phyloP scores from a whole-genome alignment of 192 early-diverging fungal genomes.

The Haplosporangium gracile region DNA sequence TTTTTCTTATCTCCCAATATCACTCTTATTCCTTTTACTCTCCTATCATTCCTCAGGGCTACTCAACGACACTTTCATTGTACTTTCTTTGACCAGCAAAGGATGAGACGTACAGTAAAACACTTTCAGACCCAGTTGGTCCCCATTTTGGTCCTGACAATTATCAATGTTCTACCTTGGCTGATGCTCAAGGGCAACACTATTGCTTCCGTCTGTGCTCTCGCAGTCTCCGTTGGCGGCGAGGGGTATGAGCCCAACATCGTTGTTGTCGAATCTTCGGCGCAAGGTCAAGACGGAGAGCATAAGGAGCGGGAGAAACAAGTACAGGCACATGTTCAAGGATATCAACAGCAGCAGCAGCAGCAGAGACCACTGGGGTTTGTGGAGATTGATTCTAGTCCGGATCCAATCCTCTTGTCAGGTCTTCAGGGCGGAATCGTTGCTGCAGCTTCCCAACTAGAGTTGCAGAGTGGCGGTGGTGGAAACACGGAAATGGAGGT shows the following conservation, averaged over 20 bases:
- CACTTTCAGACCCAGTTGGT: background rate
- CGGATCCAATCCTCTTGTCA: background rate
- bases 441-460: background rate
- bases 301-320: background rate
- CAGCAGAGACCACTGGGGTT: background rate
- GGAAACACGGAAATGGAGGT: background rate
- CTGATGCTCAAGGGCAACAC: slow-evolving; percentile 43
- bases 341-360: background rate
- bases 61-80: background rate
- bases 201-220: slow-evolving; percentile 31
- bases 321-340: background rate
- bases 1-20: background rate
- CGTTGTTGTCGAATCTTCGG: background rate
- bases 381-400: background rate
- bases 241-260: too few relatives aligned
- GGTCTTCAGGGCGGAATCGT: background rate
- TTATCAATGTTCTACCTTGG: slow-evolving; percentile 37
- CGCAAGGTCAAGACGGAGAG: background rate
- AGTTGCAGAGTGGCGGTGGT: background rate
- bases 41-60: too few relatives aligned
- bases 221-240: background rate
- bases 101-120: slow-evolving; percentile 9
- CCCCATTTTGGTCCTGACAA: slow-evolving; percentile 1
- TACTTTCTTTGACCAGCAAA: background rate
- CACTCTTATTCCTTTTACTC: background rate